phyloP scores from a whole-genome alignment of 192 early-diverging fungal genomes.

The Geranomyces variabilis region DNA sequence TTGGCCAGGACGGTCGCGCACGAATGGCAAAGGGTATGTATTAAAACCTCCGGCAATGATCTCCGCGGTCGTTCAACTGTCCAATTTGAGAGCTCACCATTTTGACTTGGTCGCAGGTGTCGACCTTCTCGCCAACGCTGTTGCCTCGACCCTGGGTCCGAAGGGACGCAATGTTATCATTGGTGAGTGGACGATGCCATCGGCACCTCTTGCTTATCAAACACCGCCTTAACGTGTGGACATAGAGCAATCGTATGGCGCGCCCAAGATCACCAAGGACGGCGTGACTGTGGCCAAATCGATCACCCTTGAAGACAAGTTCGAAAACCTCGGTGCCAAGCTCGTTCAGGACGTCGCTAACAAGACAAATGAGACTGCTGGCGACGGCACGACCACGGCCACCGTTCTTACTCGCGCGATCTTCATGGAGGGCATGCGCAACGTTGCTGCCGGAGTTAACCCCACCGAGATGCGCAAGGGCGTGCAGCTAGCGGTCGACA shows the following conservation, averaged over 20 bases:
- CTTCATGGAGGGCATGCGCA: constrained; percentile 99
- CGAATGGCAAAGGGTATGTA: constrained; percentile 65
- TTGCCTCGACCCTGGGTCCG: constrained; percentile 98
- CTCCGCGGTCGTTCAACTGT: too few species aligned
- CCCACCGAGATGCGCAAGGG: constrained; percentile 96
- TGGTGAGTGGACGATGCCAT: constrained; percentile 40
- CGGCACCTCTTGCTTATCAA: background rate
- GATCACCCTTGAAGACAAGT: constrained; percentile 95
- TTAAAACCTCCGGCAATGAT: too few species aligned
- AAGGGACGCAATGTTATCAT: constrained; percentile 99
- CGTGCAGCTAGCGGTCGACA: constrained; percentile 90
- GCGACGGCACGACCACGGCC: constrained; percentile 99
- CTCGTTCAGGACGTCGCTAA: constrained; percentile 99
- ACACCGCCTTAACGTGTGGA: too few species aligned
- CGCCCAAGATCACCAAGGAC: constrained; percentile 99
- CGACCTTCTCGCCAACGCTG: constrained; percentile 95
- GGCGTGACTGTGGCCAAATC: constrained; percentile 99
- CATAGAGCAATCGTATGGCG: constrained; percentile 90
- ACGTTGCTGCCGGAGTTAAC: constrained; percentile 98
- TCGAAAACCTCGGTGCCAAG: constrained; percentile 98
- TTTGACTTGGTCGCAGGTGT: too few species aligned
- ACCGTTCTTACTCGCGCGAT: constrained; percentile 98
- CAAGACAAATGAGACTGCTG: constrained; percentile 99
- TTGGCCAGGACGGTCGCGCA: constrained; percentile 95
- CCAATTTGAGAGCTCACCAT: too few species aligned